A percentile compares a stretch with the other conserved stretches of the same genome.
These are phyloP conservation scores for Ogataea trehalophila DNA, from an alignment of 805 yeast genomes.

Conservation along the genomic window DNA sequence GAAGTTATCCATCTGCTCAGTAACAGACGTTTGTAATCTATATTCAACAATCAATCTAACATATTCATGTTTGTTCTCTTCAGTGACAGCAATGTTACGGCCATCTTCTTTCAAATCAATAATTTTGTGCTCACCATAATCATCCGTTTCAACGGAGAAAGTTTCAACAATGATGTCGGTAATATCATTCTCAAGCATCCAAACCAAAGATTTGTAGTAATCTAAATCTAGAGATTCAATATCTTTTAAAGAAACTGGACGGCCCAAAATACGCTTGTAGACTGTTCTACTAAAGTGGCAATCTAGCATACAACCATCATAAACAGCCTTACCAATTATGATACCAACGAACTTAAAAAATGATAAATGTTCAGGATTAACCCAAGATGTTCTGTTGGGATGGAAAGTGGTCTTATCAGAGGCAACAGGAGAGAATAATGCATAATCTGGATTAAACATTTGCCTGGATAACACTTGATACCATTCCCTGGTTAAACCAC, in stretches of 20 bases:
- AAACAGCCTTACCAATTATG: constrained; percentile 89
- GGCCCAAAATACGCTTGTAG: constrained; percentile 78
- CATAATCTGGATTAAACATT: constrained; percentile 95
- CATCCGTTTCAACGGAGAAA: constrained; percentile 89
- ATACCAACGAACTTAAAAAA: constrained; percentile 94
- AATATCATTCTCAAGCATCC: constrained; percentile 53
- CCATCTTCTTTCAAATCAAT: constrained; percentile 85
- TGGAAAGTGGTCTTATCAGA: constrained; percentile 92
- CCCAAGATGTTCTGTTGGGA: constrained; percentile 88
- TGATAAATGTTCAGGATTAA: constrained; percentile 87
- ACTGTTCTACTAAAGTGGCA: constrained; percentile 95
- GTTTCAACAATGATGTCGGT: constrained; percentile 91
- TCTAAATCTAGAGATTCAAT: constrained; percentile 92
- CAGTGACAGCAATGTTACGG: constrained; percentile 78
- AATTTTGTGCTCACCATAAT: constrained; percentile 82
- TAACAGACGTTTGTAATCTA: constrained; percentile 74
- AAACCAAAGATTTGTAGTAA: constrained; percentile 83
- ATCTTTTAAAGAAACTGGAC: constrained; percentile 79
- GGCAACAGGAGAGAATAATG: constrained; percentile 84
- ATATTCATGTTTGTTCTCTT: constrained; percentile 85
- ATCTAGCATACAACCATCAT: constrained; percentile 79
- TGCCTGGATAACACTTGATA: constrained; percentile 89
- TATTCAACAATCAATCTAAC: constrained; percentile 84
- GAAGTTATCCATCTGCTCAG: constrained; percentile 83
- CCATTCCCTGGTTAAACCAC: constrained; percentile 98